Conservation (phyloP, 1,284 basidiomycete genomes). For the Pascua sp. region DNA sequence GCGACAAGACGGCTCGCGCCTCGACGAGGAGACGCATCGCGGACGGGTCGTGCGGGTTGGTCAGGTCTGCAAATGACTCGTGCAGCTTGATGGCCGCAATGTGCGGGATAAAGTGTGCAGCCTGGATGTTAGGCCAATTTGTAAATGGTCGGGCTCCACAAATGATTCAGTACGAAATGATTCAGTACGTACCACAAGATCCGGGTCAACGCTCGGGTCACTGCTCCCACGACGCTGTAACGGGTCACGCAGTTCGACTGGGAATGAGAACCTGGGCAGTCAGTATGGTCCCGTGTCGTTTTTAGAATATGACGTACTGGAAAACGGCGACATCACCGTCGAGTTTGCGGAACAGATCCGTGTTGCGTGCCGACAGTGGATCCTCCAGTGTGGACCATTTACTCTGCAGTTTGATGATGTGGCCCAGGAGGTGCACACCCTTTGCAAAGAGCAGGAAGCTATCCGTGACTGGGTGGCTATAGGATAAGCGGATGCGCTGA, state of each 20-base stretch:
- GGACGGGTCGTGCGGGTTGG: slow-evolving; percentile 25
- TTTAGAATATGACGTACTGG: slow-evolving; percentile 6
- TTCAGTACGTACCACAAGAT: slow-evolving; percentile 21
- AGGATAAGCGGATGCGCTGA: background rate
- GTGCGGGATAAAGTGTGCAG: slow-evolving; percentile 31
- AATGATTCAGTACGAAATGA: too few species aligned
- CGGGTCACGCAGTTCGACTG: slow-evolving; percentile 33
- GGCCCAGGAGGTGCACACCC: slow-evolving; percentile 26
- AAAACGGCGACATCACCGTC: slow-evolving; percentile 29
- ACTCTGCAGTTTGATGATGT: slow-evolving; percentile 31
- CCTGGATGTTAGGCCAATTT: slow-evolving; percentile 17
- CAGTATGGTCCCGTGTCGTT: too few species aligned
- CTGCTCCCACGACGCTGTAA: slow-evolving; percentile 25
- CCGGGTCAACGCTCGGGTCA: slow-evolving; percentile 32
- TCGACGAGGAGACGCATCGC: slow-evolving; percentile 26
- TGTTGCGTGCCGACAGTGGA: slow-evolving; percentile 8
- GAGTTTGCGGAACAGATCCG: slow-evolving; percentile 27
- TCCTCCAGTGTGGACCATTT: slow-evolving; percentile 12
- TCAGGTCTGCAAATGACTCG: slow-evolving; percentile 38
- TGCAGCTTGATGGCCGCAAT: slow-evolving; percentile 39
- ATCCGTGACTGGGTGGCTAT: slow-evolving; percentile 39
- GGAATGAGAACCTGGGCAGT: slow-evolving; percentile 18
- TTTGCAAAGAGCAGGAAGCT: slow-evolving; percentile 36
- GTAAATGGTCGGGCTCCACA: slow-evolving; percentile 16
- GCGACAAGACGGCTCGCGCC: slow-evolving; percentile 27